Evolutionary conservation across 2,329 filamentous ascomycete species (phyloP), one percentile per base, ranked within the genome.

Genomic region (Paramyrothecium roridum): DNA sequence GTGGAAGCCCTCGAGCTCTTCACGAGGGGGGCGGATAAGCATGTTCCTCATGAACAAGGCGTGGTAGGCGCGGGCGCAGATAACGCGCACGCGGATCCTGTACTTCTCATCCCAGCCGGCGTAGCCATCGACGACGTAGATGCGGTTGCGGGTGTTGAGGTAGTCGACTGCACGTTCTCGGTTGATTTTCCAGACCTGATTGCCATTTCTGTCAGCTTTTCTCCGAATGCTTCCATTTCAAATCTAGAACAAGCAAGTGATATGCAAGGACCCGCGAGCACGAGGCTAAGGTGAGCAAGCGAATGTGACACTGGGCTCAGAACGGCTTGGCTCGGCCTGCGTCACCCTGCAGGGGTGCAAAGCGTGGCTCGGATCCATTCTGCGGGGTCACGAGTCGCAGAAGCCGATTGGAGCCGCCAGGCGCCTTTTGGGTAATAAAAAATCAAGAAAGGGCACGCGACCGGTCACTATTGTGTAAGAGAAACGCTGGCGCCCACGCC

Each of bases 1-100:
- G 77, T 96, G 91, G 86, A 99, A 99, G 79, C 91, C 86, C 80
- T 96, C 89, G 54, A 99, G 88, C 82, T 99, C 93, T 78, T 96
- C 90, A 61, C 85, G 85, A 53, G 87, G 82, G 61, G 95, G 95
- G 66, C 95, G 90, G 81, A 99, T 99, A 72, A 99, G 89, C 95
- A 99, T 99, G 84, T 99, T 99, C 73, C 93, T 91, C 95, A 99
- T 99, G 87, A 99, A 99, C 63, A 99, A 86, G 60, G 95, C 95
- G 84, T 99, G 95, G 84, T 99, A 99, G 76, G 95, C 95, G 73
- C 95, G 93, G 64, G 95, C 95, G 80, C 95, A 99, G 72, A 99
- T 93, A 62, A 99, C 93, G 70, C 95, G 93, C 68, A 99, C 95
- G 69, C 88, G 90, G 80, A 99, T 98, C 65, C 93, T 86, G 83